Evolutionary conservation across 106 monocot species (phyloP), one percentile per base, ranked within the genome.

Genomic region (Dendrobium officinale): DNA sequence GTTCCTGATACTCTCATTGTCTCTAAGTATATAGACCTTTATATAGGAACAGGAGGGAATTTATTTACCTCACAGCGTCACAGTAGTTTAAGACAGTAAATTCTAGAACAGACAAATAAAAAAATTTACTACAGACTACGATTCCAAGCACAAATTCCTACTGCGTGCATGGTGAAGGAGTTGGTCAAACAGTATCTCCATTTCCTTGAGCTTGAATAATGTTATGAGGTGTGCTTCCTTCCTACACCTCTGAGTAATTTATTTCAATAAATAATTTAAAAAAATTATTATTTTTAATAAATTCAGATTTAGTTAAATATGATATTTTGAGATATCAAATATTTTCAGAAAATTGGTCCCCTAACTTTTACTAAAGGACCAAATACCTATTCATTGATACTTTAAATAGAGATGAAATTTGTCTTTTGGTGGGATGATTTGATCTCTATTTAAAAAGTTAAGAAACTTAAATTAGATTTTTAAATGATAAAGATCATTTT

Each of bases 11-110:
- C 37, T 37, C 37, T 48, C 13, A 49, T 76, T 76, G 49, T 76
- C 49, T 76, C 76, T 31, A 49, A 76, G 13, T 13, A 26, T 76
- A 19, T 20, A 24, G 68, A 33, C 70, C 70, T 40, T 33, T 11
- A 82, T 88, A 88, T 85, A 85, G 79, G 49, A 76, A 75, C 72
- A 73, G 47, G 55, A 79, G 26, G 45, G 22, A 79, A 13, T 79
- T 59, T 42, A 61, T 44, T 80, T 47, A 75, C 54, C 33, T 37
- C 48, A 29, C 73, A 68, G 51, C 54, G 9, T 37, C 37, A 43
- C 73, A 73, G 78, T 56, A 78, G 70, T 27, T 78, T 61, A 61
- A 61, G 61, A 61, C 22, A 61, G 61, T 61, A 61, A 61, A n/a
- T 61, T 61, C 61, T 61, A 61, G 8, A 4, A 19, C 61, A 24